Evolutionary conservation across 2,329 filamentous ascomycete species (phyloP).

Genomic region (Colletotrichum paranaense): DNA sequence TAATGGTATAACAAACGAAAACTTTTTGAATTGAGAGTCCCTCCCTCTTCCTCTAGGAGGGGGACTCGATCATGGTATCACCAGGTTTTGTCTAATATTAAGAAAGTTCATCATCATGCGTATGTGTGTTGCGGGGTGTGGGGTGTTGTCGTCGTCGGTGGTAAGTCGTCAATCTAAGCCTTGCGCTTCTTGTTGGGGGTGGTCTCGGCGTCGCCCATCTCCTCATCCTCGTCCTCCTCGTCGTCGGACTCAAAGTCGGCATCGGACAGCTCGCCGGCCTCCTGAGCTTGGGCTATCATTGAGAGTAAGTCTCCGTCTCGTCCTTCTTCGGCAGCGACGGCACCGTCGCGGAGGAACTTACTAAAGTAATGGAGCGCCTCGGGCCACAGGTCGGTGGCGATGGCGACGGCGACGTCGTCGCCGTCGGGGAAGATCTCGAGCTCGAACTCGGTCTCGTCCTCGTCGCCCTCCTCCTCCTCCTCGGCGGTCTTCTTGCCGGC

Average conservation of each 20-base stretch:
- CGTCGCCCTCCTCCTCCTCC: slow-evolving; percentile 68
- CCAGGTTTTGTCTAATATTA: slow-evolving; percentile 17
- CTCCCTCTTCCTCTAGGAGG: neutral
- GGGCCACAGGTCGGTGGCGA: slow-evolving; percentile 91
- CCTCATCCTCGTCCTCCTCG: slow-evolving; percentile 66
- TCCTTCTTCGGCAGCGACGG: neutral
- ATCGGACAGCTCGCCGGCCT: slow-evolving; percentile 75
- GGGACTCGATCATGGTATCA: slow-evolving; percentile 30
- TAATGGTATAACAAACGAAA: slow-evolving; percentile 14
- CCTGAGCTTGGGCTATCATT: slow-evolving; percentile 73
- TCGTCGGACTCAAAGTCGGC: slow-evolving; percentile 75
- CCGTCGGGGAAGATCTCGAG: slow-evolving; percentile 90
- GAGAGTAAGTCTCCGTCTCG: slow-evolving; percentile 31
- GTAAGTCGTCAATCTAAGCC: neutral
- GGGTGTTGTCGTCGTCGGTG: neutral
- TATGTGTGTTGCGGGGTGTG: neutral
- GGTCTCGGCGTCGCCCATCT: slow-evolving; percentile 52
- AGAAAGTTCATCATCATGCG: slow-evolving; percentile 2
- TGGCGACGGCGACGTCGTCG: slow-evolving; percentile 81
- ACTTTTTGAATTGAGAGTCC: slow-evolving; percentile 14
- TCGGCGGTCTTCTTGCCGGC: slow-evolving; percentile 63
- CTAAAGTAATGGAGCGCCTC: slow-evolving; percentile 92
- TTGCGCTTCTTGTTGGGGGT: slow-evolving; percentile 55
- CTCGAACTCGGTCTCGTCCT: slow-evolving; percentile 72
- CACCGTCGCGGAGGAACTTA: slow-evolving; percentile 58